Percentiles rank a stretch among this genome's conserved stretches.
phyloP scores from a whole-genome alignment of 2,329 filamentous ascomycete genomes.

The Allantophomopsis cytisporea region DNA sequence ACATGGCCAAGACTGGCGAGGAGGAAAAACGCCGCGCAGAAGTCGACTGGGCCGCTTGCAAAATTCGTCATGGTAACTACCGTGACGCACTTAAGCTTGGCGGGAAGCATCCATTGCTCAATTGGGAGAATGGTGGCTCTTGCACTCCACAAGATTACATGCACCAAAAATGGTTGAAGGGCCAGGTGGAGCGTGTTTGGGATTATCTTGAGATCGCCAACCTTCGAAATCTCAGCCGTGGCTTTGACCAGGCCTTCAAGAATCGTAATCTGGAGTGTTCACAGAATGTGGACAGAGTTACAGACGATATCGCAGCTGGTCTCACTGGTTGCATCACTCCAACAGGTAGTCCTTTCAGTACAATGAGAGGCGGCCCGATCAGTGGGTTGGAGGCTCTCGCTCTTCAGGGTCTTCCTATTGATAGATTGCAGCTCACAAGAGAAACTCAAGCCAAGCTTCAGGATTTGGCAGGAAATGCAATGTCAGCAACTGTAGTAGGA shows the following conservation, averaged over 20 bases:
- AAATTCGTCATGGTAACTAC: conserved; percentile 42
- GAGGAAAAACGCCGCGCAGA: conserved; percentile 18
- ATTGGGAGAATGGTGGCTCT: conserved; percentile 40
- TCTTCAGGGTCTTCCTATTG: conserved; percentile 55
- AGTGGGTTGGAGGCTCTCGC: conserved; percentile 47
- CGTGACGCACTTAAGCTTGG: conserved; percentile 37
- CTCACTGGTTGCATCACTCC: conserved; percentile 58
- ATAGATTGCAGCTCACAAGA: conserved; percentile 46
- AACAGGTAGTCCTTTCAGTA: conserved; percentile 43
- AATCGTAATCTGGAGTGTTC: conserved; percentile 47
- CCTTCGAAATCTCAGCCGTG: conserved; percentile 30
- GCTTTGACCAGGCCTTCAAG: conserved; percentile 45
- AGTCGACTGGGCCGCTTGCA: conserved; percentile 40
- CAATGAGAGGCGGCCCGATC: conserved; percentile 44
- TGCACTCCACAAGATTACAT: conserved; percentile 40
- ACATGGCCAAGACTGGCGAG: conserved; percentile 22
- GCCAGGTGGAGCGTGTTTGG: conserved; percentile 42
- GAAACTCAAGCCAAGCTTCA: conserved; percentile 49
- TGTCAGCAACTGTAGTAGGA: conserved; percentile 62
- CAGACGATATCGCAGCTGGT: conserved; percentile 33
- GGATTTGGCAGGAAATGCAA: conserved; percentile 67
- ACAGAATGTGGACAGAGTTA: conserved; percentile 56
- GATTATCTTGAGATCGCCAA: conserved; percentile 54
- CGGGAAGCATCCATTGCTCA: conserved; percentile 39
- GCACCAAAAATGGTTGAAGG: conserved; percentile 32